phyloP scores from a whole-genome alignment of 345 rosid species.

The Hevea brasiliensis region DNA sequence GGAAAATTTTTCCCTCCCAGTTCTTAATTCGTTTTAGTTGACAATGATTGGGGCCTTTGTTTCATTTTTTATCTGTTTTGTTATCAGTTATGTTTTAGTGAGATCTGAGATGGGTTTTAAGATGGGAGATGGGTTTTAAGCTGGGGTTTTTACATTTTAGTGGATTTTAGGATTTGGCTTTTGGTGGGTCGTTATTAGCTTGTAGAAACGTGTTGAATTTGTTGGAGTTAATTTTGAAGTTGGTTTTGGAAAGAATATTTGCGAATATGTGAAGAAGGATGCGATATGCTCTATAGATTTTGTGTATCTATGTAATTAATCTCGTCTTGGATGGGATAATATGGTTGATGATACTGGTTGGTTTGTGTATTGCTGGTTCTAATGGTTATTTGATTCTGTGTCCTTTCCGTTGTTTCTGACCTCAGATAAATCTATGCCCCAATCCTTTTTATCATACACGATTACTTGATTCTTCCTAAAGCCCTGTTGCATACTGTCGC shows the following conservation, averaged over 20 bases:
- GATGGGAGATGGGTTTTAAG: conserved; percentile 33
- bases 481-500: not conserved
- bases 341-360: not conserved
- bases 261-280: not conserved
- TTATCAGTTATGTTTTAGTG: not conserved
- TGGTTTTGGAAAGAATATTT: conserved; percentile 3
- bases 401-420: not conserved
- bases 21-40: conserved; percentile 7
- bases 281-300: not conserved
- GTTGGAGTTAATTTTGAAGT: conserved; percentile 13
- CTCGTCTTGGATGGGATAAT: not conserved
- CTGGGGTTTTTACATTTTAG: conserved; percentile 10
- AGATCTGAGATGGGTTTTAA: too few relatives aligned
- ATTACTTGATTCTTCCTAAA: not conserved
- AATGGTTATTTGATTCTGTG: not conserved
- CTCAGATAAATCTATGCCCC: not conserved
- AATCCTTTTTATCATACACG: not conserved
- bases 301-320: conserved; percentile 6
- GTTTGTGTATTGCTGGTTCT: not conserved
- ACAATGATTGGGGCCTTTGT: not conserved
- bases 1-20: not conserved
- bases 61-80: not conserved
- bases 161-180: conserved; percentile 16
- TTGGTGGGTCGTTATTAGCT: conserved; percentile 11
- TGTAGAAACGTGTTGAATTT: conserved; percentile 4